Evolutionary conservation across 805 yeast species (phyloP).

Genomic region (Yamadazyma kitorensis): DNA sequence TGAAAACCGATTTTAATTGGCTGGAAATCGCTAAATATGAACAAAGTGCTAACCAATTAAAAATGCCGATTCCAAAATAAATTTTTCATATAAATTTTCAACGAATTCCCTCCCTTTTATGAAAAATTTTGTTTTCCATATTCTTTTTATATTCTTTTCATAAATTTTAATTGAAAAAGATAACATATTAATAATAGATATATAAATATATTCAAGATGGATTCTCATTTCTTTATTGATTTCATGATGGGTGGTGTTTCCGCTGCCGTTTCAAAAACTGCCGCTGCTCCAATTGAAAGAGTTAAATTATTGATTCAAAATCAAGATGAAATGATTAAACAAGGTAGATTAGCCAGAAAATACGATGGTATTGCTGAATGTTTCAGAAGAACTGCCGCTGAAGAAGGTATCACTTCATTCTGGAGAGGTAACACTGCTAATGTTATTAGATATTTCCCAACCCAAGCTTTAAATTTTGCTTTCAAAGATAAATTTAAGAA

Average conservation of each 20-base stretch:
- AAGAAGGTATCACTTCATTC: constrained; percentile 90
- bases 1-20: too few relatives aligned
- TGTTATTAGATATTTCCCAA: constrained; percentile 98
- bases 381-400: constrained; percentile 91
- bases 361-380: constrained; percentile 92
- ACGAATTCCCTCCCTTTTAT: constrained; percentile 11
- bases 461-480: constrained; percentile 98
- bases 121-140: constrained; percentile 10
- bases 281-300: constrained; percentile 97
- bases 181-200: constrained; percentile 7
- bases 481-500: constrained; percentile 97
- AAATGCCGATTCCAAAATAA: constrained; percentile 12
- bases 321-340: constrained; percentile 98
- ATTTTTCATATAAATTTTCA: constrained; percentile 11
- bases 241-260: constrained; percentile 92
- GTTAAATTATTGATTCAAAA: constrained; percentile 94
- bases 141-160: constrained; percentile 3
- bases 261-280: constrained; percentile 98
- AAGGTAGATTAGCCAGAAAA: constrained; percentile 84
- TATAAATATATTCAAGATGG: constrained; percentile 13
- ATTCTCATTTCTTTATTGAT: constrained; percentile 15
- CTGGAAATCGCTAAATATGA: too few relatives aligned
- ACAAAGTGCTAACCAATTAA: too few relatives aligned
- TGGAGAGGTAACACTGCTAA: constrained; percentile 99
- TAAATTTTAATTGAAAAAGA: too few relatives aligned